These are phyloP conservation scores for Paecilomyces sp. DNA, from an alignment of 2,329 filamentous ascomycete genomes.

Conservation along the genomic window DNA sequence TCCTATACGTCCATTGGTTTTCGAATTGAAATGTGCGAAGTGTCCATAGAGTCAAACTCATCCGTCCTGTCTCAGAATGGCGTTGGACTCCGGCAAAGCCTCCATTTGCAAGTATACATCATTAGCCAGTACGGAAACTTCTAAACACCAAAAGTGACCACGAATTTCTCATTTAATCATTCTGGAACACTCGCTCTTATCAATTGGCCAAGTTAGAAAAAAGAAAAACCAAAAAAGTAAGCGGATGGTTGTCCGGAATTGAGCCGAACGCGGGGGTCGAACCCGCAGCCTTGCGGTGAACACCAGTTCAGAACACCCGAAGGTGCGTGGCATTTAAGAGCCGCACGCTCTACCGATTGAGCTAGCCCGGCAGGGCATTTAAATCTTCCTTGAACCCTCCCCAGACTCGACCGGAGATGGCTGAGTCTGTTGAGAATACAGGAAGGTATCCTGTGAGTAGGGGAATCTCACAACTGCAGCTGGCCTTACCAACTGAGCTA, in stretches of 20 bases:
- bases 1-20: too few species aligned
- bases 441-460: background rate
- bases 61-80: too few species aligned
- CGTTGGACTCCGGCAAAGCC: too few species aligned
- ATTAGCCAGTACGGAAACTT: too few species aligned
- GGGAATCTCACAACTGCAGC: background rate
- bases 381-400: background rate
- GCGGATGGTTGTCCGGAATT: background rate
- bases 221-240: background rate
- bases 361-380: conserved; percentile 39
- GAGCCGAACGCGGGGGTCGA: conserved; percentile 38
- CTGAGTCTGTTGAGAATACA: background rate
- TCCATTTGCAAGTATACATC: too few species aligned
- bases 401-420: background rate
- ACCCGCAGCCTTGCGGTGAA: conserved; percentile 49
- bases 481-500: background rate
- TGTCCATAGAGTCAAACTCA: too few species aligned
- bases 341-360: conserved; percentile 69
- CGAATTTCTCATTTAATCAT: background rate
- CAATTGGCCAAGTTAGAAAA: background rate
- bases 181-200: background rate
- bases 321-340: conserved; percentile 42
- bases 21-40: too few species aligned
- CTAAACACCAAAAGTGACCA: background rate
- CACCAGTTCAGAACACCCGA: background rate